A percentile compares a stretch with the other conserved stretches of the same genome.
These are phyloP conservation scores for Aspergillus cristatus DNA, from an alignment of 495 filamentous ascomycete species.

Conservation along the genomic window DNA sequence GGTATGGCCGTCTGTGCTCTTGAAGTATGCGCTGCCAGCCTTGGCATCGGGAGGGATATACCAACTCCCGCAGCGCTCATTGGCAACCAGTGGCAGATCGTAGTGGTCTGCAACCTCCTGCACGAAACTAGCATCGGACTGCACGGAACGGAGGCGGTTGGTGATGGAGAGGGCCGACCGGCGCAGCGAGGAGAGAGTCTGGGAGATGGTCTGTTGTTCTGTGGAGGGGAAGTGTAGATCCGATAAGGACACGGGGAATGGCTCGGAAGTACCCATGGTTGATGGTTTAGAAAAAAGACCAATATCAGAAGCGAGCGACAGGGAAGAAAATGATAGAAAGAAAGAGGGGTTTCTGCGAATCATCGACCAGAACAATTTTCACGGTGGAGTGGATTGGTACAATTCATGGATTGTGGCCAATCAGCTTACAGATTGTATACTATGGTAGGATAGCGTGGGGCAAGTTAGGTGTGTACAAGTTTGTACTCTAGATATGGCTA, in stretches of 20 bases:
- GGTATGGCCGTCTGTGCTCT: slow-evolving; percentile 91
- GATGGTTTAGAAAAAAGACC: no score
- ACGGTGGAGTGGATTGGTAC: no score
- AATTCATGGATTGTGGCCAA: no score
- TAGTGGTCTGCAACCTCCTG: slow-evolving; percentile 41
- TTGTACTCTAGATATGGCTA: no score
- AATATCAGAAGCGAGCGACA: no score
- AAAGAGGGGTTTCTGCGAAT: no score
- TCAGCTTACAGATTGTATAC: no score
- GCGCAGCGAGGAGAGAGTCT: slow-evolving; percentile 49
- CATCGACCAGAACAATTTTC: no score
- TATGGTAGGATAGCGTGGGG: no score
- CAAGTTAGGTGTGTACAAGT: no score
- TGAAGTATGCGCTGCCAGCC: slow-evolving; percentile 77
- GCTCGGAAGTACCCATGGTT: slow-evolving; percentile 7
- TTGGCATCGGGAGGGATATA: slow-evolving; percentile 67
- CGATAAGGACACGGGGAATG: slow-evolving; percentile 30
- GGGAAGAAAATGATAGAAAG: no score
- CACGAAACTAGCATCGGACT: slow-evolving; percentile 59
- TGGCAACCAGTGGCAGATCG: slow-evolving; percentile 74
- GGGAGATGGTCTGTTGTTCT: slow-evolving; percentile 29
- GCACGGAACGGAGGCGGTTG: slow-evolving; percentile 71
- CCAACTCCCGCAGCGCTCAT: slow-evolving; percentile 93
- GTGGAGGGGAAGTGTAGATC: slow-evolving; percentile 37
- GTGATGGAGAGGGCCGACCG: slow-evolving; percentile 64